phyloP scores from a whole-genome alignment of 495 filamentous ascomycete species.

The Penicillium coprophilum region DNA sequence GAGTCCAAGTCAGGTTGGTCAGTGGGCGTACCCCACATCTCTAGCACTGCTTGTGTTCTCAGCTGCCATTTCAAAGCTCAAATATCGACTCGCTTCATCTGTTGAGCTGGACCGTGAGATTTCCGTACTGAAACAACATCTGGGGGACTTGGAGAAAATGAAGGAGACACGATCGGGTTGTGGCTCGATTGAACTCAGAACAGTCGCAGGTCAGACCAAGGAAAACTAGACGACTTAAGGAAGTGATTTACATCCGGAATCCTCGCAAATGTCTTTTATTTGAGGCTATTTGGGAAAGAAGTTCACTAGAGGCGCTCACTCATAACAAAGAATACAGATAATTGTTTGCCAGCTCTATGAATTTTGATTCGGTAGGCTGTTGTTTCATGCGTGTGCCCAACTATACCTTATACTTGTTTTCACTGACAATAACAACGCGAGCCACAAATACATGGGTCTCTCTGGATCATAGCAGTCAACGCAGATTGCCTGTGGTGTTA shows the following conservation, averaged over 20 bases:
- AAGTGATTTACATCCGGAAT: not conserved
- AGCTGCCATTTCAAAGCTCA: slow-evolving; percentile 29
- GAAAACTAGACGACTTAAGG: not conserved
- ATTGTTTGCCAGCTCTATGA: not conserved
- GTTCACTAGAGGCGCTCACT: not conserved
- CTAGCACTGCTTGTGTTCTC: slow-evolving; percentile 32
- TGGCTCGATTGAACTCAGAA: not conserved
- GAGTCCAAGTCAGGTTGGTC: slow-evolving; percentile 34
- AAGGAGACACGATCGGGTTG: slow-evolving; percentile 10
- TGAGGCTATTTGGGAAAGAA: not conserved
- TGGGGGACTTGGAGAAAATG: slow-evolving; percentile 20
- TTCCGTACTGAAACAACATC: slow-evolving; percentile 7
- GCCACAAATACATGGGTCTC: not conserved
- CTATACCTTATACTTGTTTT: not conserved
- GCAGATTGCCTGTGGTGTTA: not conserved
- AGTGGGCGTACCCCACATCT: slow-evolving; percentile 34
- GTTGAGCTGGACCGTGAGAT: slow-evolving; percentile 33
- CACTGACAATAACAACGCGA: not conserved
- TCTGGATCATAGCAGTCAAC: not conserved
- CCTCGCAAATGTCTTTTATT: not conserved
- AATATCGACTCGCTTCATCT: slow-evolving; percentile 27
- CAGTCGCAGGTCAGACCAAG: not conserved
- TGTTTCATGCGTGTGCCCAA: not conserved
- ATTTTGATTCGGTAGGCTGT: too few relatives aligned
- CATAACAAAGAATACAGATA: not conserved